Evolutionary conservation across 768 basidiomycete genomes (phyloP).

Genomic region (Mycena pura): DNA sequence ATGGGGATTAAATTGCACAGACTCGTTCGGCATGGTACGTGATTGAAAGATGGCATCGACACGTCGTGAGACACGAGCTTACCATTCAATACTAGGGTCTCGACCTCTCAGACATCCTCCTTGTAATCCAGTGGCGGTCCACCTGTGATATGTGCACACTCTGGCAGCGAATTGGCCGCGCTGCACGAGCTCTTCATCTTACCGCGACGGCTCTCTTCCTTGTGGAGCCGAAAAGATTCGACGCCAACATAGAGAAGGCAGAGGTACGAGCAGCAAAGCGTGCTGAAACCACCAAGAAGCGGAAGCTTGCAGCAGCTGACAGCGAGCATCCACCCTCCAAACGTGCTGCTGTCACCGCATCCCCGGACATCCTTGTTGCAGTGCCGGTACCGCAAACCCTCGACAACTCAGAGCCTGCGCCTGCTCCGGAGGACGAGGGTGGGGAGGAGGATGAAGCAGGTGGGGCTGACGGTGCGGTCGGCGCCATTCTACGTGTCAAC

Average conservation of each 20-base stretch:
- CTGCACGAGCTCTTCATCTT: conserved; percentile 12
- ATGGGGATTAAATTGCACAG: conserved; percentile 31
- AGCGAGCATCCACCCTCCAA: not conserved
- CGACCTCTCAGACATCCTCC: conserved; percentile 33
- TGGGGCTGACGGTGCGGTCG: not conserved
- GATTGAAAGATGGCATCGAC: not conserved
- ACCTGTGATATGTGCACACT: conserved; percentile 27
- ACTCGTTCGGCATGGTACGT: conserved; percentile 36
- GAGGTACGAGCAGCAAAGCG: not conserved
- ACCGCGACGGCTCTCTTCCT: conserved; percentile 24
- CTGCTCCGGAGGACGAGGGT: too few relatives aligned
- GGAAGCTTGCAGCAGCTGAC: not conserved
- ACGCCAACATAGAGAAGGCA: conserved; percentile 23
- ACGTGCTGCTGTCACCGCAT: not conserved
- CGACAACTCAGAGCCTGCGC: not conserved
- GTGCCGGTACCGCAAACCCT: not conserved
- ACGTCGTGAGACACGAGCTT: too few relatives aligned
- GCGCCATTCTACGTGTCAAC: not conserved
- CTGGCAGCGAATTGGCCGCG: conserved; percentile 37
- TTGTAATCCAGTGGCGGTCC: conserved; percentile 36
- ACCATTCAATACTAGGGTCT: conserved; percentile 33
- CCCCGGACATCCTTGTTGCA: not conserved
- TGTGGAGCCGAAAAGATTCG: conserved; percentile 27
- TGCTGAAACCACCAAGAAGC: not conserved
- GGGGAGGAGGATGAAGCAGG: too few relatives aligned